These are phyloP conservation scores for Paecilomyces sp. DNA, from an alignment of 2,329 filamentous ascomycete genomes.

Conservation along the genomic window DNA sequence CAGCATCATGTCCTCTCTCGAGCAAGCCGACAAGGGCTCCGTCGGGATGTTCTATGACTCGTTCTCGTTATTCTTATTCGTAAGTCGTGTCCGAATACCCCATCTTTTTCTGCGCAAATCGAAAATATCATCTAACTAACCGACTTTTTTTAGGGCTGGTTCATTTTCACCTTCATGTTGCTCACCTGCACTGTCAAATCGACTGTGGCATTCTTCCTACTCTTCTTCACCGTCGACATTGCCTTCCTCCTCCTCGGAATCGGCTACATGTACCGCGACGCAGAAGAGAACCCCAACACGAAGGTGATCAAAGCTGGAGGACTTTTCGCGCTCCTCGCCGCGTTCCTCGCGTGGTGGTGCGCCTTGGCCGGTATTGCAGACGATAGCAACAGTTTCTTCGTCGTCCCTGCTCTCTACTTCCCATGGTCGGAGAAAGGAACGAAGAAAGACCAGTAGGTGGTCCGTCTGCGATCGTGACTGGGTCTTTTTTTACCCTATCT, in stretches of 20 bases:
- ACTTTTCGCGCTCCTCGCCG: slow-evolving; percentile 64
- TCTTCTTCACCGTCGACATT: slow-evolving; percentile 68
- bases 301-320: slow-evolving; percentile 61
- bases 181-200: slow-evolving; percentile 66
- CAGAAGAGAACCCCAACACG: slow-evolving; percentile 28
- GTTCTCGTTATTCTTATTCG: slow-evolving; percentile 62
- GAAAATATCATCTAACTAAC: background rate
- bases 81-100: slow-evolving; percentile 15
- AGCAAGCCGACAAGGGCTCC: slow-evolving; percentile 14
- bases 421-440: slow-evolving; percentile 74
- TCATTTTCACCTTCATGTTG: slow-evolving; percentile 70
- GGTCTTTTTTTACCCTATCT: background rate
- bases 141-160: slow-evolving; percentile 53
- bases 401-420: slow-evolving; percentile 82
- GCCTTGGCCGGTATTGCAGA: slow-evolving; percentile 74
- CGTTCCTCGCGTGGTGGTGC: slow-evolving; percentile 77
- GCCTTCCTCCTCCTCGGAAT: slow-evolving; percentile 63
- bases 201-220: slow-evolving; percentile 64
- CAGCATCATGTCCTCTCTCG: slow-evolving; percentile 47
- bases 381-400: slow-evolving; percentile 64
- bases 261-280: slow-evolving; percentile 50
- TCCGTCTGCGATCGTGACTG: background rate
- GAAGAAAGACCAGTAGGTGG: background rate
- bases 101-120: background rate
- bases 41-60: slow-evolving; percentile 47